phyloP scores from a whole-genome alignment of 164 flowering plant species.

The Cinnamomum chago region DNA sequence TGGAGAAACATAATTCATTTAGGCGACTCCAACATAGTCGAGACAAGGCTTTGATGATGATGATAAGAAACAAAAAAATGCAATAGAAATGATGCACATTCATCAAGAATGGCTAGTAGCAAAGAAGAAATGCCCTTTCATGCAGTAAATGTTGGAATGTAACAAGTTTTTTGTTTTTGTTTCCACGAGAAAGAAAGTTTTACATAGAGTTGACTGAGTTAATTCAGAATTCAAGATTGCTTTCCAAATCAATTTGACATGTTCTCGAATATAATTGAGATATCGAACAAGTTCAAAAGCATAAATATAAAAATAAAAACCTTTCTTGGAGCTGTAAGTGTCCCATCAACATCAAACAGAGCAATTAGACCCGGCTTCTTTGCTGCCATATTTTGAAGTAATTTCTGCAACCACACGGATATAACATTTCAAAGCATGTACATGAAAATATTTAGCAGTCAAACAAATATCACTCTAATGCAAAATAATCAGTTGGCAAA shows the following conservation, averaged over 20 bases:
- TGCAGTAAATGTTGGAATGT: not conserved
- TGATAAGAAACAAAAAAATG: not conserved
- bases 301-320: conserved; percentile 28
- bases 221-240: not conserved
- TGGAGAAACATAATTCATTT: no score
- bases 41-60: no score
- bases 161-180: no score
- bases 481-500: no score
- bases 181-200: no score
- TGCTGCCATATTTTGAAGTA: conserved; percentile 43
- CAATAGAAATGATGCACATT: not conserved
- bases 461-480: no score
- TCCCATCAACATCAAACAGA: conserved; percentile 98
- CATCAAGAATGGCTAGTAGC: not conserved
- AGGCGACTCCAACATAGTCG: no score
- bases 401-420: conserved; percentile 4
- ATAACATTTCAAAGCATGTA: not conserved
- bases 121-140: not conserved
- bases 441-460: not conserved
- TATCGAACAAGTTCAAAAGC: not conserved
- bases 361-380: conserved; percentile 78
- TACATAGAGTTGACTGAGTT: not conserved
- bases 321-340: conserved; percentile 97
- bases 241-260: not conserved
- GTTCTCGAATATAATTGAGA: no score